These are phyloP conservation scores for Solanum hybrid DNA, from an alignment of 305 asterid species.

Conservation along the genomic window DNA sequence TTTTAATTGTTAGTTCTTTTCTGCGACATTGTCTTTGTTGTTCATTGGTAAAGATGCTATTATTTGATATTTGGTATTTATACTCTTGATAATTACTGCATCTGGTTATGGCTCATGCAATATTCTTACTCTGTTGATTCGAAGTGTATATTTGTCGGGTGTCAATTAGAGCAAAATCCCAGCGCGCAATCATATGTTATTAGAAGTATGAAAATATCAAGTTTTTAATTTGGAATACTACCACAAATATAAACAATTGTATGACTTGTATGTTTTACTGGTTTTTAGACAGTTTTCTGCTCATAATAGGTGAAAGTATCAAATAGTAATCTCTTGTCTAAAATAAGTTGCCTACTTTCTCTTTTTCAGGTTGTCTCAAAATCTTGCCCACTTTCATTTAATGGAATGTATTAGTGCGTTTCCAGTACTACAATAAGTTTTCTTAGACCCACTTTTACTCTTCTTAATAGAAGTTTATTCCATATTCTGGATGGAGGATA, in stretches of 20 bases:
- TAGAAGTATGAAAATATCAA: background rate
- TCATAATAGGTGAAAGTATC: background rate
- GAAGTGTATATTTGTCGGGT: background rate
- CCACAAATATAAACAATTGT: background rate
- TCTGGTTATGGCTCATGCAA: background rate
- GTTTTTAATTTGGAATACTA: background rate
- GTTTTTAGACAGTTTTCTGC: background rate
- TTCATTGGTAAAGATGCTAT: background rate
- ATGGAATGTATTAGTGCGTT: background rate
- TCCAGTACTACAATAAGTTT: background rate
- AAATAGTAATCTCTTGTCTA: background rate
- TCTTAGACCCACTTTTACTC: background rate
- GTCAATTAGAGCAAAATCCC: background rate
- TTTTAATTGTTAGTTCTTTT: background rate
- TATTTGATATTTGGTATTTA: background rate
- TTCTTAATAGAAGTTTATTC: conserved; percentile 1
- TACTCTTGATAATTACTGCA: background rate
- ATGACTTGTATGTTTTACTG: background rate
- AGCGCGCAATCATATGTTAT: background rate
- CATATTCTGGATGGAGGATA: background rate
- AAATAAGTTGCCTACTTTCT: background rate
- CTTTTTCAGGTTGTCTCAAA: background rate
- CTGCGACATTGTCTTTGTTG: background rate
- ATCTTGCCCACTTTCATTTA: background rate
- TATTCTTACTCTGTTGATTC: background rate